Base-by-base conservation (phyloP, 192 early-diverging fungal genomes). In the Allomyces javanicus region DNA sequence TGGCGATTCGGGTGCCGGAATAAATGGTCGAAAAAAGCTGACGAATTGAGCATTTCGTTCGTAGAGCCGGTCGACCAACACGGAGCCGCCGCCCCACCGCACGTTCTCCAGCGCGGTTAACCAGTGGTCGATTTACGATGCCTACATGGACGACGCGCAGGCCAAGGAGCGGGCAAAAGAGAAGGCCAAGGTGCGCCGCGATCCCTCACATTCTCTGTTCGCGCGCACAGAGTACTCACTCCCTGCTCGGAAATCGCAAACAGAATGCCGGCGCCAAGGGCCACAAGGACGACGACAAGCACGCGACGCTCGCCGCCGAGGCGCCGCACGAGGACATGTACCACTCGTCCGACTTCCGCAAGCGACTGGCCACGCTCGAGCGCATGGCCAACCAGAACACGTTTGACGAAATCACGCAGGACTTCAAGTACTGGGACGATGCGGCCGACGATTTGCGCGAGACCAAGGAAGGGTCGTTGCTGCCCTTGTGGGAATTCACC, bases 331-430 rank as follows among this genome's bases (percentile, higher is more conserved):
- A 84, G 68, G 81, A 84, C 55, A 76, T 82, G 19, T 81, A 83
- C 66, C 79, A 80, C 72, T 78, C 79, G 67, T 27, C 72, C 3
- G 83, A 84, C 50, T 72, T 84, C 17, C 75, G 78, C 43, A 81
- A 78, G 69, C 72, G 74, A 0, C 69, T 84, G 27, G 75, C 72
- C 43, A 78, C 80, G 43, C 72, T 81, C 45, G 83, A 84, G 67
- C 66, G 83, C 24, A 84, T 84, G 83, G 81, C 83, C 25, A 84
- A 84, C 61, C 83, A 84, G 62, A 84, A 84, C 71, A 82, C 81
- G 22, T 83, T 80, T 71, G 83, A 84, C 70, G 83, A 84, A 45
- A 79, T 84, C 44, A 72, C 81, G 4, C 79, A 84, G 68, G 83
- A 84, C 67, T 84, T 76, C 71, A 83, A 83, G 66, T 84, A 81